A percentile compares a stretch with the other conserved stretches of the same genome.
Conservation (phyloP, 768 basidiomycete genomes). For the Suillus discolor region DNA sequence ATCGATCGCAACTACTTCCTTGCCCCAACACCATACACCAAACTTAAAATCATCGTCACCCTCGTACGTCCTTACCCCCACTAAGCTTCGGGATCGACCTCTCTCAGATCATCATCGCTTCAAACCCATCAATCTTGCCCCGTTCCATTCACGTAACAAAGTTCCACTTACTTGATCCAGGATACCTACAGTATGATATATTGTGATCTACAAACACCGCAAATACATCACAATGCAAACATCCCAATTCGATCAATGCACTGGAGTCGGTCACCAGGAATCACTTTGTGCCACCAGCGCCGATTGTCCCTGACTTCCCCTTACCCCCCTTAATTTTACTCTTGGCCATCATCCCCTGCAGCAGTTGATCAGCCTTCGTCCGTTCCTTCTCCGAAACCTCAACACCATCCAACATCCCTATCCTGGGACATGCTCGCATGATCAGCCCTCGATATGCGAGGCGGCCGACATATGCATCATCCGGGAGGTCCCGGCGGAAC, state of each 20-base stretch:
- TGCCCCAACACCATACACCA: background rate
- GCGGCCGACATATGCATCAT: conserved; percentile 84
- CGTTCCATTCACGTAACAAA: conserved; percentile 12
- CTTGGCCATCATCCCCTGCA: conserved; percentile 55
- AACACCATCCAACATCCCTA: conserved; percentile 86
- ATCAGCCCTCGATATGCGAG: conserved; percentile 88
- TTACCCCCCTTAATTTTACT: conserved; percentile 35
- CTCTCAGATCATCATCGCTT: conserved; percentile 2
- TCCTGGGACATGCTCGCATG: conserved; percentile 68
- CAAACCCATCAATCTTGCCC: background rate
- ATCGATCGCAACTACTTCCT: background rate
- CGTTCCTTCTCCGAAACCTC: conserved; percentile 82
- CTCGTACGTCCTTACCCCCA: background rate
- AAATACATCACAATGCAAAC: background rate
- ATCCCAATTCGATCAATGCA: conserved; percentile 14
- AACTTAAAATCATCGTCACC: background rate
- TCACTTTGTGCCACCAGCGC: conserved; percentile 3
- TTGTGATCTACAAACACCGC: conserved; percentile 8
- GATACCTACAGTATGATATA: conserved; percentile 2
- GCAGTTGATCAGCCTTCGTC: conserved; percentile 73
- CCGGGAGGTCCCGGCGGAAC: conserved; percentile 89
- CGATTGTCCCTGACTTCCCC: conserved; percentile 18
- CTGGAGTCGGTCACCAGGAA: background rate
- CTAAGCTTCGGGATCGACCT: conserved; percentile 2
- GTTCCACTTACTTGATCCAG: conserved; percentile 1